Base-by-base conservation (phyloP, 225 moss, liverwort and hornwort genomes). In the Bryoerythrophyllum caledonicum region DNA sequence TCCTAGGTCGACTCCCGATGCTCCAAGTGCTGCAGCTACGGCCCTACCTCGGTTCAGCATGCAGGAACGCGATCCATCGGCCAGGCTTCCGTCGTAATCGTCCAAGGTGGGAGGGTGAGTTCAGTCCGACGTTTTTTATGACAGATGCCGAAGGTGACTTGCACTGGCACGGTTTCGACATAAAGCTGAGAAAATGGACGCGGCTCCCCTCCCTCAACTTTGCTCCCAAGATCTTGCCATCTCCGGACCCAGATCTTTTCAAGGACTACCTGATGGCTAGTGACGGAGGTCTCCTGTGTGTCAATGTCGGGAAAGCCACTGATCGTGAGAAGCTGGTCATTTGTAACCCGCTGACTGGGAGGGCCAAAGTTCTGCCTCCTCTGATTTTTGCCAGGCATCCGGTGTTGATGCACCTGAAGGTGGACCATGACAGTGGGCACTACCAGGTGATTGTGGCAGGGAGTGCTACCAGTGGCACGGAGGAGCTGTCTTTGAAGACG, bases 191-290 rank as follows among this genome's bases (percentile, higher is more conserved):
- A 10, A 2, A 43, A 13, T 87, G 81, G 81, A 65, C 8, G 10
- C 53, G 15, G 0, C 35, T 87, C 0, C 84, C 87, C 1, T 61
- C 79, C 1, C 74, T 87, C 13, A 65, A 77, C 63, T 67, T 83
- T 32, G 75, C 75, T 0, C 73, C 63, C 19, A 1, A 1, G 3
- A 10, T 32, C 0, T 5, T 87, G 15, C 87, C 81, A 27, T 57
- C 76, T 41, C 87, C 87, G 1, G 70, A 79, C 43, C 65, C 67
- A 11, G 79, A 71, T 6, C 79, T 84, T 3, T 79, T 87, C 66
- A 82, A 87, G 62, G 84, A 81, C 70, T 81, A 70, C 11, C 52
- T 87, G 11, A 63, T 87, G 40, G 82, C 87, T 46, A 76, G 81
- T 24, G 76, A 74, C 4, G 63, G 56, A 32, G 87, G 84, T 7